phyloP scores from a whole-genome alignment of 2,329 filamentous ascomycete genomes.

The Ophiosphaerella herpotricha region DNA sequence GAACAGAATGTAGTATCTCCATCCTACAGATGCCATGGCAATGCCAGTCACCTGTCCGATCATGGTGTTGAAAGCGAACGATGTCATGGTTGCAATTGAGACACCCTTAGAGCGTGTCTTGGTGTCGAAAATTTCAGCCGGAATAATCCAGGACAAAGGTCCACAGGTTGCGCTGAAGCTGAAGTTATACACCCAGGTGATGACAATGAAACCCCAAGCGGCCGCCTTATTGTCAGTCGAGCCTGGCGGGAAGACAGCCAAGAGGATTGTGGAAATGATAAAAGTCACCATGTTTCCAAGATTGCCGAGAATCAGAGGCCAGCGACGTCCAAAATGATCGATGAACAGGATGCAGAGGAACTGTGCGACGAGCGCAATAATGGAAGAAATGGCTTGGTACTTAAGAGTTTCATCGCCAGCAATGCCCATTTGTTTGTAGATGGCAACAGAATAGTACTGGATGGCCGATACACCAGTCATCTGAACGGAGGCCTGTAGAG shows the following conservation, averaged over 20 bases:
- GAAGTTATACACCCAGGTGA: slow-evolving; percentile 82
- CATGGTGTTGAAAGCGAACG: slow-evolving; percentile 77
- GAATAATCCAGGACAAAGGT: slow-evolving; percentile 67
- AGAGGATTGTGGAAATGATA: slow-evolving; percentile 65
- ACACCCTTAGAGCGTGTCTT: slow-evolving; percentile 76
- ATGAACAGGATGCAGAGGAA: slow-evolving; percentile 70
- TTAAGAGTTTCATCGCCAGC: slow-evolving; percentile 66
- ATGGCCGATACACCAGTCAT: slow-evolving; percentile 71
- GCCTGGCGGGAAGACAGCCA: slow-evolving; percentile 66
- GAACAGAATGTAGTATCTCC: slow-evolving; percentile 65
- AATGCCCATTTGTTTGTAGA: slow-evolving; percentile 74
- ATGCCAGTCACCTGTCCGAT: slow-evolving; percentile 71
- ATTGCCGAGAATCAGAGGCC: slow-evolving; percentile 74
- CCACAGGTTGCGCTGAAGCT: slow-evolving; percentile 73
- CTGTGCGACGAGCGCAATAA: slow-evolving; percentile 72
- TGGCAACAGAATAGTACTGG: slow-evolving; percentile 72
- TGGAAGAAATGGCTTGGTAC: slow-evolving; percentile 75
- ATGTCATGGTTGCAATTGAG: slow-evolving; percentile 72
- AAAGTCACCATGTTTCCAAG: slow-evolving; percentile 73
- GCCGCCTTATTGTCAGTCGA: slow-evolving; percentile 57
- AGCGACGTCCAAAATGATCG: slow-evolving; percentile 71
- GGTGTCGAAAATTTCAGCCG: slow-evolving; percentile 77
- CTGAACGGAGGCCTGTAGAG: slow-evolving; percentile 72
- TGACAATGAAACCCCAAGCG: slow-evolving; percentile 75
- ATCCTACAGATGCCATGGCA: slow-evolving; percentile 61